phyloP scores from a whole-genome alignment of 176 grass and related monocot species.

The Aegilops tauschii region DNA sequence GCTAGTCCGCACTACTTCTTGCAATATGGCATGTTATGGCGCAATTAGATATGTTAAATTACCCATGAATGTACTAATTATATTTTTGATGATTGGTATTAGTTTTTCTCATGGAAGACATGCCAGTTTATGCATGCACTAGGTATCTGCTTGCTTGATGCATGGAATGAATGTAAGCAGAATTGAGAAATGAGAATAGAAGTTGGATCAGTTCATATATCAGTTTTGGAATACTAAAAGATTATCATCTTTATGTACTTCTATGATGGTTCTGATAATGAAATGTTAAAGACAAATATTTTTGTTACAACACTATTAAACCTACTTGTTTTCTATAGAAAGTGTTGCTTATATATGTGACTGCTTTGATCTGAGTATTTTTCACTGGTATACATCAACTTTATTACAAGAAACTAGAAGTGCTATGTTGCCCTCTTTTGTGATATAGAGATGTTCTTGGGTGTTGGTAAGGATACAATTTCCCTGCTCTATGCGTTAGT shows the following conservation, averaged over 20 bases:
- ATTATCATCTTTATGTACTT: not conserved
- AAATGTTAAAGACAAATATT: not conserved
- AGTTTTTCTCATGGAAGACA: not conserved
- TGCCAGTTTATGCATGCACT: not conserved
- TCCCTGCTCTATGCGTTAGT: not conserved
- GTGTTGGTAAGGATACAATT: not conserved
- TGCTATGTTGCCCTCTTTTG: not conserved
- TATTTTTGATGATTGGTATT: slow-evolving; percentile 2
- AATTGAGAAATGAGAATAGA: not conserved
- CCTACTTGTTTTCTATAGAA: not conserved
- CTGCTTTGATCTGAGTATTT: not conserved
- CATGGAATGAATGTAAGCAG: not conserved
- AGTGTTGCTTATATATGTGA: not conserved
- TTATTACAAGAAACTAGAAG: not conserved
- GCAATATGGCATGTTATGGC: not conserved
- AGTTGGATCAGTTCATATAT: not conserved
- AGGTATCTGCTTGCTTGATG: not conserved
- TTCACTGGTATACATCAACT: not conserved
- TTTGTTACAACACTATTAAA: not conserved
- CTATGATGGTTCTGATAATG: not conserved
- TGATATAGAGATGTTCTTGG: not conserved
- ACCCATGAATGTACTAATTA: not conserved
- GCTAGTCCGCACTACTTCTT: not conserved
- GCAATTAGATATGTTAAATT: not conserved
- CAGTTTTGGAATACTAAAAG: not conserved